Base-by-base conservation (phyloP, 2,329 filamentous ascomycete species). In the Sarocladiaceae sp. region DNA sequence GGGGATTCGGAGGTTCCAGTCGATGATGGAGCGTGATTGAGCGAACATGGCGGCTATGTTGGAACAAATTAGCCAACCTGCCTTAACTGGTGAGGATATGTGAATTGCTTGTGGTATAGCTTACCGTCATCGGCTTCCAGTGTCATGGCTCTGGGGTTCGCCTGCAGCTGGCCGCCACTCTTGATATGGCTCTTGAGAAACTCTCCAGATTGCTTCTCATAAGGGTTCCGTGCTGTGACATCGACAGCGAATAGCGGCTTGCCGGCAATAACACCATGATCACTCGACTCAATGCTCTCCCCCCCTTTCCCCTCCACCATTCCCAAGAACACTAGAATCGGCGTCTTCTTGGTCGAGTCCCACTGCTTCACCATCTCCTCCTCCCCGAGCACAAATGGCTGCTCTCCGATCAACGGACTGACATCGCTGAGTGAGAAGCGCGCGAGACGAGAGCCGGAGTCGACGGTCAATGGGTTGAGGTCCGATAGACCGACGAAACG, bases 1-100 rank as follows among this genome's bases (percentile, higher is more conserved):
- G 23, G 84, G 85, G 65, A 95, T 95, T 43, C 91, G 85, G 20
- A 74, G 74, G 67, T 98, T 97, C 93, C 93, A 98, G 68, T 97
- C 93, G 27, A 94, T 72, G 20, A 96, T 73, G 35, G 89, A 85
- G 45, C 91, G 82, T 6, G 89, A 87, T 64, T 95, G 88, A 12
- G 88, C 91, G 54, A 89, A 95, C 35, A 95, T 85, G 41, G 90
- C 88, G 47, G 90, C 93, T 93, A 50, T 18, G n/a, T n/a, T n/a
- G n/a, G n/a, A n/a, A n/a, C n/a, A n/a, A n/a, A n/a, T n/a, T n/a
- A n/a, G n/a, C n/a, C n/a, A n/a, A n/a, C n/a, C n/a, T n/a, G n/a
- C n/a, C n/a, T n/a, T n/a, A n/a, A n/a, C n/a, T 13, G 21, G 10
- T 29, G 20, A 9, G 18, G n/a, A 20, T 43, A 10, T n/a, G 32